Evolutionary conservation across 345 rosid genomes (phyloP).

Genomic region (Turritis glabra): DNA sequence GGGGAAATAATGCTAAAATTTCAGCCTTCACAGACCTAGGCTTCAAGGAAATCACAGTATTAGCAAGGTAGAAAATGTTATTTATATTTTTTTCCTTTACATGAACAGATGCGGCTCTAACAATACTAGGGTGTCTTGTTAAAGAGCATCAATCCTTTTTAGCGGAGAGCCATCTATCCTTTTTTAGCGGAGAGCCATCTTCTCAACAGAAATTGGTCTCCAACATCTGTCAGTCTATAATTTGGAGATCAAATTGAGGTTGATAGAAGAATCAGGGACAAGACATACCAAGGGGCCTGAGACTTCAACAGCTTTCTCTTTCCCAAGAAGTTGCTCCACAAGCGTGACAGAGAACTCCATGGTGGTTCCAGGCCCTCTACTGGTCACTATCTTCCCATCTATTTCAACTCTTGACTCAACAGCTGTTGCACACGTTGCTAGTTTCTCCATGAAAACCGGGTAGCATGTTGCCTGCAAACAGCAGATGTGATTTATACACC

Average conservation of each 20-base stretch:
- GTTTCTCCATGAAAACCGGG: slow-evolving; percentile 82
- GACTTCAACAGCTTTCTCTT: slow-evolving; percentile 81
- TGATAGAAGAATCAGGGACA: neutral
- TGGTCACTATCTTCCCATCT: slow-evolving; percentile 77
- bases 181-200: neutral
- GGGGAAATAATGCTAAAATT: neutral
- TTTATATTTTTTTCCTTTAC: neutral
- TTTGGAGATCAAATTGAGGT: too few relatives aligned
- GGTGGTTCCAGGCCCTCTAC: slow-evolving; percentile 90
- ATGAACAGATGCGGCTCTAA: neutral
- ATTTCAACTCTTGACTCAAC: slow-evolving; percentile 87
- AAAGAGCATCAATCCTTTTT: neutral
- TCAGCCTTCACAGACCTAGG: slow-evolving; percentile 1
- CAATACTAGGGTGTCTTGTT: neutral
- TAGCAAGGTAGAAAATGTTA: neutral
- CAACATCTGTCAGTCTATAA: neutral
- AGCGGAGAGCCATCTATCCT: neutral
- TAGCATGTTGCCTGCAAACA: slow-evolving; percentile 76
- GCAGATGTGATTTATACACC: neutral
- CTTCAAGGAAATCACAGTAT: neutral
- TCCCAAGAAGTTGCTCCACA: slow-evolving; percentile 72
- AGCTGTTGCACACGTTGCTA: slow-evolving; percentile 59
- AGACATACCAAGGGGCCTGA: slow-evolving; percentile 66
- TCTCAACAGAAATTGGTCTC: neutral
- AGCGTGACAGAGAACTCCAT: slow-evolving; percentile 81